Conservation (phyloP, 768 basidiomycete genomes). For the Pulveroboletus ravenelii region DNA sequence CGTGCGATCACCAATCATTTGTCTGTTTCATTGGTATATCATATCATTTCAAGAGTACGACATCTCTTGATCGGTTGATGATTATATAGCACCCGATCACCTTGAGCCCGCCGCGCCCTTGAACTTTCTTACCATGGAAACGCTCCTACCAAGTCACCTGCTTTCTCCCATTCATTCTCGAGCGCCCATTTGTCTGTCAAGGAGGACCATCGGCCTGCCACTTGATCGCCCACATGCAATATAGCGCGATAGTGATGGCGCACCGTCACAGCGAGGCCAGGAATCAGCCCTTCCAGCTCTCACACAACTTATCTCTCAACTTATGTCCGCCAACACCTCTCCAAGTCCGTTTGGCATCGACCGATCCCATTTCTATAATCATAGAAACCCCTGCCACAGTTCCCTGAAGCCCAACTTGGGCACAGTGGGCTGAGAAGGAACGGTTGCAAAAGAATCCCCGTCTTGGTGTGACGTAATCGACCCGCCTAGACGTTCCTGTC, state of each 20-base stretch:
- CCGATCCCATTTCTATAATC: slow-evolving; percentile 13
- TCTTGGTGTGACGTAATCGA: slow-evolving; percentile 24
- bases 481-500: slow-evolving; percentile 14
- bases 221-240: slow-evolving; percentile 10
- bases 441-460: background rate
- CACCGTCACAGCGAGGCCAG: slow-evolving; percentile 17
- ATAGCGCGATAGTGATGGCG: background rate
- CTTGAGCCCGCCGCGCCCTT: slow-evolving; percentile 3
- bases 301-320: slow-evolving; percentile 9
- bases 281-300: background rate
- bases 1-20: slow-evolving; percentile 27
- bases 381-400: slow-evolving; percentile 1
- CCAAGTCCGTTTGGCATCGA: slow-evolving; percentile 14
- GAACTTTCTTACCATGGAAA: slow-evolving; percentile 29
- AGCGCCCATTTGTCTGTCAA: slow-evolving; percentile 4
- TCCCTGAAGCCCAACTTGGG: background rate
- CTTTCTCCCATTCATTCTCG: background rate
- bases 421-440: background rate
- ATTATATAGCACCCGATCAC: slow-evolving; percentile 16
- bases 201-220: background rate
- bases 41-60: slow-evolving; percentile 24
- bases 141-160: slow-evolving; percentile 11
- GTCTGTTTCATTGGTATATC: slow-evolving; percentile 9
- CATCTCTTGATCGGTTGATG: slow-evolving; percentile 26
- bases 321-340: slow-evolving; percentile 21